A percentile compares a stretch with the other conserved stretches of the same genome.
These are phyloP conservation scores for Xylaria sp. DNA, from an alignment of 2,329 filamentous ascomycete species.

Conservation along the genomic window DNA sequence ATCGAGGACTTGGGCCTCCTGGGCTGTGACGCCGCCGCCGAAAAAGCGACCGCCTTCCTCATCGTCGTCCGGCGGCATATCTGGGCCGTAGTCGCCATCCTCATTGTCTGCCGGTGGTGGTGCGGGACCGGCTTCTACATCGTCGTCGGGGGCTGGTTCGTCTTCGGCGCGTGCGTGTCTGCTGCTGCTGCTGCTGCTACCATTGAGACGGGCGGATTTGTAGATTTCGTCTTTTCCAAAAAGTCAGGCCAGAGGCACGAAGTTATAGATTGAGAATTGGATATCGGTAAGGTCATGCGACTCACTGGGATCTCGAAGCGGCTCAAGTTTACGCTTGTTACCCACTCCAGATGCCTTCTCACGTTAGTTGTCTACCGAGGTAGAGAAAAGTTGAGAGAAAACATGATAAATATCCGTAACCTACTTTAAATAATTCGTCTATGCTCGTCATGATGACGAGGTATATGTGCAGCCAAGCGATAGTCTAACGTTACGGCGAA, in stretches of 20 bases:
- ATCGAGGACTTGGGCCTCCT: slow-evolving; percentile 83
- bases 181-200: slow-evolving; percentile 45
- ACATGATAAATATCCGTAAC: no score
- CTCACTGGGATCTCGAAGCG: slow-evolving; percentile 66
- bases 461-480: neutral
- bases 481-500: neutral
- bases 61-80: slow-evolving; percentile 51
- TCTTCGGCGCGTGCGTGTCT: slow-evolving; percentile 54
- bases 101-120: slow-evolving; percentile 53
- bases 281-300: slow-evolving; percentile 12
- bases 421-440: slow-evolving; percentile 64
- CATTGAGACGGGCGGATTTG: slow-evolving; percentile 64
- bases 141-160: slow-evolving; percentile 49
- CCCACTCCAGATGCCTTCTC: slow-evolving; percentile 46
- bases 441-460: slow-evolving; percentile 58
- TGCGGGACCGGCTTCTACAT: slow-evolving; percentile 56
- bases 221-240: slow-evolving; percentile 61
- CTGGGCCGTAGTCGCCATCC: slow-evolving; percentile 41
- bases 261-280: neutral
- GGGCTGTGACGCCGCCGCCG: slow-evolving; percentile 82
- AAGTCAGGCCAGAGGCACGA: slow-evolving; percentile 1
- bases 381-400: neutral
- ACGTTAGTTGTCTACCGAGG: slow-evolving; percentile 11
- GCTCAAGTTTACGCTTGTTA: slow-evolving; percentile 69
- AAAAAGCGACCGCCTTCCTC: slow-evolving; percentile 97